A percentile compares a stretch with the other conserved stretches of the same genome.
Conservation (phyloP, 176 grass and related monocot genomes). For the Triticum urartu region DNA sequence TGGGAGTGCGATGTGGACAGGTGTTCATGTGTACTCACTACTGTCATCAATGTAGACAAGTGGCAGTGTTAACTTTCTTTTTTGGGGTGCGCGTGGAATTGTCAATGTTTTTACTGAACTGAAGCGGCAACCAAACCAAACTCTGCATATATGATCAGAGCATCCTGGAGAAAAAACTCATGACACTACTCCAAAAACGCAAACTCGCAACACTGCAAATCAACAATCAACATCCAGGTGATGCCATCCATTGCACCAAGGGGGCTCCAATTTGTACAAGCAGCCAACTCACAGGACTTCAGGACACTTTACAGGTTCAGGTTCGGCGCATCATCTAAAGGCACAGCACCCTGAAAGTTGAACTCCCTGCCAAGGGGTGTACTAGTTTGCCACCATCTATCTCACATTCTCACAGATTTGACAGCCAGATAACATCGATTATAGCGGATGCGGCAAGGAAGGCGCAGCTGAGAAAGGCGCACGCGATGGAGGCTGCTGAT, state of each 20-base stretch:
- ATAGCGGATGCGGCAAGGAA: slow-evolving; percentile 46
- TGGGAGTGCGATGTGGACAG: not conserved
- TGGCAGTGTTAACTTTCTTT: not conserved
- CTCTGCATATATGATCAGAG: not conserved
- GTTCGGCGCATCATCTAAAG: not conserved
- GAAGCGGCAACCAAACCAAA: not conserved
- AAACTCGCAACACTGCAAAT: not conserved
- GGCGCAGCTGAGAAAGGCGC: slow-evolving; percentile 57
- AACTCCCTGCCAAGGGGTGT: not conserved
- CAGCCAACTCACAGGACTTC: not conserved
- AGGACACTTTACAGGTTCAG: not conserved
- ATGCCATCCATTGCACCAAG: not conserved
- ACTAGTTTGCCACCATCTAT: not conserved
- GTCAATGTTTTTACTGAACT: not conserved
- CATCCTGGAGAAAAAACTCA: not conserved
- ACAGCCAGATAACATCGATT: slow-evolving; percentile 58
- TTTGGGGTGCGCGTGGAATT: too few species aligned
- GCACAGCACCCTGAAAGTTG: not conserved
- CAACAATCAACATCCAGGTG: not conserved
- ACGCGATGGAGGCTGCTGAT: slow-evolving; percentile 58
- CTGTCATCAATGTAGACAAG: not conserved
- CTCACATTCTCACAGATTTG: slow-evolving; percentile 35
- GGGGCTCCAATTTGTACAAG: not conserved
- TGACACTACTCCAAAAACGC: not conserved
- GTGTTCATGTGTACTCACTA: not conserved